Evolutionary conservation across 345 rosid genomes (phyloP), one percentile per base, ranked within the genome.

Genomic region (Hypericum perforatum): DNA sequence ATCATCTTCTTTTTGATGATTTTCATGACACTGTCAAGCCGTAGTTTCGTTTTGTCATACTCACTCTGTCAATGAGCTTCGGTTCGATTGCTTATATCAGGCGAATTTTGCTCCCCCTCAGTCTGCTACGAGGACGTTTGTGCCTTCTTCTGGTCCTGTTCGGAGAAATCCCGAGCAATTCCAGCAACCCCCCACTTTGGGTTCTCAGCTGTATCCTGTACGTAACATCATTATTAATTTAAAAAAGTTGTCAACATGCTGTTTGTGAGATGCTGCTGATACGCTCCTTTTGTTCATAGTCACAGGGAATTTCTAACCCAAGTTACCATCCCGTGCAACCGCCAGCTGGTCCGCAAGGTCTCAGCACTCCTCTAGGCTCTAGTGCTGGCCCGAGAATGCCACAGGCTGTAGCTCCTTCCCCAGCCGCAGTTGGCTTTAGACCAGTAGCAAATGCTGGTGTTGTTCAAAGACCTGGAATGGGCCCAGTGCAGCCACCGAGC

Each of bases 171-270:
- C 81, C 16, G 92, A 75, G 51, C 95, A 84, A 65, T 94, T 80
- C 66, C 95, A 89, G 77, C 95, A 82, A 69, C 82, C 79, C 29
- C 59, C 86, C 45, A 76, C 84, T 42, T 61, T 75, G 74, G 79
- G 70, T 50, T 76, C 97, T 74, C 95, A 89, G 60, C 70, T 91
- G 48, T 86, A 89, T 74, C 80, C 88, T 0, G 97, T 94, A 61
- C 51, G 95, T 78, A 55, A 22, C 61, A 32, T 37, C 15, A 29
- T 37, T 41, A 32, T 11, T 53, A 39, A 32, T 10, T 37, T 56
- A 64, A n/a, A n/a, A 39, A 53, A 51, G 29, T 38, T 32, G 6
- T 43, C 12, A 12, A 14, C 52, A 43, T 7, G 47, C 44, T 53
- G 55, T 44, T 13, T 45, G 40, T 54, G 22, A 41, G 32, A 22